Base-by-base conservation (phyloP, 1,139 yeast species). In the Kurtzmaniella natalensis region DNA sequence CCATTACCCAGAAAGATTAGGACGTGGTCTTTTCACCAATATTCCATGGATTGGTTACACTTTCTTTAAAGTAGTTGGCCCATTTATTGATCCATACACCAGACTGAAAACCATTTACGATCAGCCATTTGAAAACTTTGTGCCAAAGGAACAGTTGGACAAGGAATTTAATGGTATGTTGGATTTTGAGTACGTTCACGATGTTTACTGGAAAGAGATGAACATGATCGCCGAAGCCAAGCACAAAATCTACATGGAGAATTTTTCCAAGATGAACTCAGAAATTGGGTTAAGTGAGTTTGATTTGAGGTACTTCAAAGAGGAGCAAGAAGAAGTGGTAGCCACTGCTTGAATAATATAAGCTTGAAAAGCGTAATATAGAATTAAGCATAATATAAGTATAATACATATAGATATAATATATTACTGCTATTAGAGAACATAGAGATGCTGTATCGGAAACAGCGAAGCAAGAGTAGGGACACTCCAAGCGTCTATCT, bases 1-100 rank as follows among this genome's bases (percentile, higher is more conserved):
- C 14, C 97, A 92, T 56, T 92, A 92, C 55, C 97, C 97, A 2
- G 98, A 92, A 58, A 73, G 97, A 49, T 70, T 92, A 44, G 98
- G 98, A 18, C 80, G 80, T 51, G 96, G 96, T 0, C 66, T 89
- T 34, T 71, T 92, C 43, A 86, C 95, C 28, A 89, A 92, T 55
- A 86, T 92, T 43, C 97, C 97, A 9, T 84, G 94, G 81, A 62
- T 88, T 34, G 97, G 89, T 2, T 81, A 94, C 76, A 80, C 95
- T 3, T 92, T 92, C 53, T 68, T 92, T 53, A 88, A 85, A 59
- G 64, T 89, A 42, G 89, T 89, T 37, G 85, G 86, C 43, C 97
- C 97, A 1, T 92, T 92, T 52, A 89, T 92, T 41, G 98, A 92
- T 53, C 97, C 98, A 3, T 62, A 87, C 52, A 92, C 97, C 1